Evolutionary conservation across 176 grass and related monocot genomes (phyloP).

Genomic region (Paspalum notatum): DNA sequence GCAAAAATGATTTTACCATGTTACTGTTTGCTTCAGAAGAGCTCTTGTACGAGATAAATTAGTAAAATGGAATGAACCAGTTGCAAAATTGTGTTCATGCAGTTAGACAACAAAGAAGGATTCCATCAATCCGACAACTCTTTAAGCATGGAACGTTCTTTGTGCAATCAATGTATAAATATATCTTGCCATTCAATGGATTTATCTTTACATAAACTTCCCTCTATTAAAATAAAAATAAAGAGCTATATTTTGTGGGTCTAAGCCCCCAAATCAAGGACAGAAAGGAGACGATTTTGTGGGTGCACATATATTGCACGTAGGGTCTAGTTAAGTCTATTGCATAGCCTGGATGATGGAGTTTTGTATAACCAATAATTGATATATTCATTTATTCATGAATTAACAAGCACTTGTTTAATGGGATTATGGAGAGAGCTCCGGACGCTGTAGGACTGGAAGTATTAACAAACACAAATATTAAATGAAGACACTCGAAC

Average conservation of each 20-base stretch:
- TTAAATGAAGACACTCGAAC: background rate
- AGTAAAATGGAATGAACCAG: too few relatives aligned
- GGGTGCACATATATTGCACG: background rate
- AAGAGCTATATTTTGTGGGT: background rate
- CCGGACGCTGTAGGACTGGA: background rate
- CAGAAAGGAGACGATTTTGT: constrained; percentile 9
- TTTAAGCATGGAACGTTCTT: too few relatives aligned
- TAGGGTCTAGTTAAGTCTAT: background rate
- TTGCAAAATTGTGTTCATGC: too few relatives aligned
- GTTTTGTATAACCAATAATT: background rate
- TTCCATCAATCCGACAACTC: too few relatives aligned
- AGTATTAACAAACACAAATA: background rate
- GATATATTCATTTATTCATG: background rate
- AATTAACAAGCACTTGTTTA: background rate
- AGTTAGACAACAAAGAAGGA: too few relatives aligned
- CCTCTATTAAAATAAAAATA: background rate
- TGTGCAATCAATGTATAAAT: too few relatives aligned
- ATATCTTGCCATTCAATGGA: too few relatives aligned
- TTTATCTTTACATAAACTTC: too few relatives aligned
- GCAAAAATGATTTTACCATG: too few relatives aligned
- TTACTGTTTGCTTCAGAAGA: too few relatives aligned
- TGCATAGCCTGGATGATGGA: background rate
- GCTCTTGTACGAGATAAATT: too few relatives aligned
- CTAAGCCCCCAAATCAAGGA: background rate
- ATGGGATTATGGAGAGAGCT: background rate